Conservation (phyloP, 805 yeast species). For the Saccharomycopsis fodiens region DNA sequence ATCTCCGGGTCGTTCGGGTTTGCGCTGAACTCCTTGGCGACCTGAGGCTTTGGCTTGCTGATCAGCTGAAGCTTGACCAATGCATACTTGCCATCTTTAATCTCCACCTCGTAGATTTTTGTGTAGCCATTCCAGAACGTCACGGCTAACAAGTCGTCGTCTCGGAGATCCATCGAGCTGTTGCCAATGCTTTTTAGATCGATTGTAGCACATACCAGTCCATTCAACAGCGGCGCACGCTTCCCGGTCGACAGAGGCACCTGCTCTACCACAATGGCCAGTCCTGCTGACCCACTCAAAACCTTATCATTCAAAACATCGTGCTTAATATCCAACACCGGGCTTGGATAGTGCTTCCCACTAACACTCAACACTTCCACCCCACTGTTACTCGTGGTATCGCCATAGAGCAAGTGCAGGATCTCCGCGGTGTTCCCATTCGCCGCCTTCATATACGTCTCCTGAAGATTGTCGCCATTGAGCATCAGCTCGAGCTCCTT, state of each 20-base stretch:
- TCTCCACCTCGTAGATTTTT: slow-evolving; percentile 27
- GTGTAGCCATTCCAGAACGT: slow-evolving; percentile 48
- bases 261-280: slow-evolving; percentile 30
- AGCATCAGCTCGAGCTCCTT: slow-evolving; percentile 22
- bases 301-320: slow-evolving; percentile 26
- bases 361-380: slow-evolving; percentile 24
- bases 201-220: not conserved
- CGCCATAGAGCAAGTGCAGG: slow-evolving; percentile 15
- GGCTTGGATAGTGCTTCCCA: slow-evolving; percentile 43
- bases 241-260: not conserved
- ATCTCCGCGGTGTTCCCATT: slow-evolving; percentile 25
- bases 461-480: slow-evolving; percentile 18
- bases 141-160: slow-evolving; percentile 27
- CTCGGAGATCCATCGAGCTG: slow-evolving; percentile 23
- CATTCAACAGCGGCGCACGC: not conserved
- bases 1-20: slow-evolving; percentile 25
- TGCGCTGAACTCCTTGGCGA: slow-evolving; percentile 24
- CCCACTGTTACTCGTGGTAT: slow-evolving; percentile 10
- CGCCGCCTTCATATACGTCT: slow-evolving; percentile 25
- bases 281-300: slow-evolving; percentile 43
- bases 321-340: slow-evolving; percentile 38
- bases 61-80: slow-evolving; percentile 19
- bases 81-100: slow-evolving; percentile 13
- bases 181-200: slow-evolving; percentile 33
- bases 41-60: slow-evolving; percentile 21